Percentiles rank a stretch among this genome's conserved stretches.
These are phyloP conservation scores for Aspergillus unguis DNA, from an alignment of 2,329 filamentous ascomycete species.

Conservation along the genomic window DNA sequence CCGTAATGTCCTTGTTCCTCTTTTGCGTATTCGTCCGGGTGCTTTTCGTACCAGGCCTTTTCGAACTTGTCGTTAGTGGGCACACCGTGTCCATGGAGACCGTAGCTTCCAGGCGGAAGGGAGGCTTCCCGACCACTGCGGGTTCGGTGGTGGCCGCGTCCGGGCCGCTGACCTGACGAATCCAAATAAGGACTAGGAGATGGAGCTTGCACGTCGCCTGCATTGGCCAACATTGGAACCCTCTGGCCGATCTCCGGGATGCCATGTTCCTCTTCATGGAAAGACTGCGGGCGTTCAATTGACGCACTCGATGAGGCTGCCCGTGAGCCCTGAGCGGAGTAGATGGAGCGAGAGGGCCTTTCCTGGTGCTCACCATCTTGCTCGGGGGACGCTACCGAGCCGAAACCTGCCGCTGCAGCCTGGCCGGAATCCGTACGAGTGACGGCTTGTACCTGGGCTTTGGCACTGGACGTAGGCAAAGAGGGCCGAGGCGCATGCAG, in stretches of 20 bases:
- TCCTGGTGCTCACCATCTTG: slow-evolving; percentile 48
- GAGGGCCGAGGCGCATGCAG: slow-evolving; percentile 88
- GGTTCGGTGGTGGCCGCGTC: slow-evolving; percentile 64
- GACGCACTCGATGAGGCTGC: slow-evolving; percentile 46
- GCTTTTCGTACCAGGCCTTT: slow-evolving; percentile 87
- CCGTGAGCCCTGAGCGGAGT: slow-evolving; percentile 57
- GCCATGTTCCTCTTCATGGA: slow-evolving; percentile 73
- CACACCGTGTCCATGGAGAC: slow-evolving; percentile 82
- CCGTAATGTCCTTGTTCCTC: slow-evolving; percentile 69
- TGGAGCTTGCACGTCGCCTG: slow-evolving; percentile 93
- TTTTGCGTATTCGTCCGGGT: slow-evolving; percentile 72
- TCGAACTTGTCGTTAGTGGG: slow-evolving; percentile 76
- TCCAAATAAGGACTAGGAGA: slow-evolving; percentile 64
- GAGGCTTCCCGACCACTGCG: slow-evolving; percentile 69
- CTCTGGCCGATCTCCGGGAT: slow-evolving; percentile 90
- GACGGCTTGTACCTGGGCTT: slow-evolving; percentile 75
- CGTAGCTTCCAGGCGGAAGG: slow-evolving; percentile 84
- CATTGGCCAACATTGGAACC: slow-evolving; percentile 89
- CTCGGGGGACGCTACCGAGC: slow-evolving; percentile 53
- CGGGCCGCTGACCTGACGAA: slow-evolving; percentile 46
- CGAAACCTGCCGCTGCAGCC: slow-evolving; percentile 80
- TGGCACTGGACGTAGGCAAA: slow-evolving; percentile 74
- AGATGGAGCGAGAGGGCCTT: slow-evolving; percentile 52
- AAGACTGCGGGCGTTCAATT: slow-evolving; percentile 54
- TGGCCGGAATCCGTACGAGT: slow-evolving; percentile 88